Conservation (phyloP, 2,329 filamentous ascomycete genomes). For the Aspergillus felis region DNA sequence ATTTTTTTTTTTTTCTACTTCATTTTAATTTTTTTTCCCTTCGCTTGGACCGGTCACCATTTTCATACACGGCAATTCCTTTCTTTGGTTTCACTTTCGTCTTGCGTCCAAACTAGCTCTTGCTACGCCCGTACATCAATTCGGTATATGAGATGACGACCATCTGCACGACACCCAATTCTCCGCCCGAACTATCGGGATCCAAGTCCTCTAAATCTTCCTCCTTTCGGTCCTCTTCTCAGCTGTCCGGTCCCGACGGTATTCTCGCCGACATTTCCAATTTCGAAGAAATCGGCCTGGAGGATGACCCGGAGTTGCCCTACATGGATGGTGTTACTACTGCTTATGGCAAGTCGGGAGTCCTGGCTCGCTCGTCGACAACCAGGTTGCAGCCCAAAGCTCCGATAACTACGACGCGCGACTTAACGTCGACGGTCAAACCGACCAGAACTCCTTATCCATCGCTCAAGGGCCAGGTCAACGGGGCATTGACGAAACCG, state of each 20-base stretch:
- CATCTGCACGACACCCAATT: constrained; percentile 54
- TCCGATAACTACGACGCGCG: constrained; percentile 28
- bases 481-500: constrained; percentile 24
- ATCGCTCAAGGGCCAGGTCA: constrained; percentile 22
- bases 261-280: constrained; percentile 70
- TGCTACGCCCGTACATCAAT: constrained; percentile 9
- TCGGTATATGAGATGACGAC: constrained; percentile 39
- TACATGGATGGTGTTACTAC: constrained; percentile 27
- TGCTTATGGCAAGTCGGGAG: constrained; percentile 26
- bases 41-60: not conserved
- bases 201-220: constrained; percentile 91
- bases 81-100: not conserved
- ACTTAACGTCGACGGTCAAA: constrained; percentile 30
- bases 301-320: constrained; percentile 56
- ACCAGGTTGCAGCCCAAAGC: constrained; percentile 25
- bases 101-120: constrained; percentile 1
- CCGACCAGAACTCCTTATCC: constrained; percentile 20
- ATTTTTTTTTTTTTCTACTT: not conserved
- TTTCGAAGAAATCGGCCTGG: constrained; percentile 90
- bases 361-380: constrained; percentile 23
- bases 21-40: not conserved
- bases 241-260: constrained; percentile 64
- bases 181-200: constrained; percentile 72
- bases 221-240: constrained; percentile 75
- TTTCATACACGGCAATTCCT: not conserved